Percentiles rank a stretch among this genome's conserved stretches.
Evolutionary conservation across 2,329 filamentous ascomycete species (phyloP).

Genomic region (Cucurbitaria berberidis): DNA sequence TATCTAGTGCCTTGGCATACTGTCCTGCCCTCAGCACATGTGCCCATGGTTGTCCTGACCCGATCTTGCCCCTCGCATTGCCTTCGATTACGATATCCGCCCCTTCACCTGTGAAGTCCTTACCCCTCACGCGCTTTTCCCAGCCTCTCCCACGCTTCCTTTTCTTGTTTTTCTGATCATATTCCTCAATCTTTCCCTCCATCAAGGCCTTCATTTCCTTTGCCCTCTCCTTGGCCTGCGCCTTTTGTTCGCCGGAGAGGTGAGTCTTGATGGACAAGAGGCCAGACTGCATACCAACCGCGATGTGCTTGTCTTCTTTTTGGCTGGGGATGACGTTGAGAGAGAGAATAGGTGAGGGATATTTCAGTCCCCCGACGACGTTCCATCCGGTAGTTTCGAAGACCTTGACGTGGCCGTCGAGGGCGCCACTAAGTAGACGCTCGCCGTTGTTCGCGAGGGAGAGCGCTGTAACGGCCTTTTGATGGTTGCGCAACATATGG

Average conservation of each 20-base stretch:
- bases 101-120: constrained; percentile 83
- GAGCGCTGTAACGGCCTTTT: constrained; percentile 94
- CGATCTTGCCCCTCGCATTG: constrained; percentile 68
- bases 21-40: constrained; percentile 76
- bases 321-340: constrained; percentile 75
- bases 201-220: constrained; percentile 85
- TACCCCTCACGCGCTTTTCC: constrained; percentile 68
- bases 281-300: constrained; percentile 92
- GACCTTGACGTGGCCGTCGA: constrained; percentile 96
- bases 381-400: constrained; percentile 96
- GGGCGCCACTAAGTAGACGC: constrained; percentile 82
- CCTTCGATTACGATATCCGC: constrained; percentile 87
- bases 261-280: constrained; percentile 89
- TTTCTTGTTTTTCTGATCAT: constrained; percentile 73
- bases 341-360: constrained; percentile 87
- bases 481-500: constrained; percentile 88
- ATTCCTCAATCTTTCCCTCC: constrained; percentile 76
- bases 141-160: constrained; percentile 63
- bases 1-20: constrained; percentile 79
- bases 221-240: constrained; percentile 74
- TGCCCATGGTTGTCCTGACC: constrained; percentile 79
- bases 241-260: constrained; percentile 81
- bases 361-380: constrained; percentile 93
- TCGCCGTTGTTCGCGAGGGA: constrained; percentile 80
- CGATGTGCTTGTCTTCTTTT: constrained; percentile 87